Evolutionary conservation across 345 rosid species (phyloP), one percentile per base, ranked within the genome.

Genomic region (Lumnitzera littorea): DNA sequence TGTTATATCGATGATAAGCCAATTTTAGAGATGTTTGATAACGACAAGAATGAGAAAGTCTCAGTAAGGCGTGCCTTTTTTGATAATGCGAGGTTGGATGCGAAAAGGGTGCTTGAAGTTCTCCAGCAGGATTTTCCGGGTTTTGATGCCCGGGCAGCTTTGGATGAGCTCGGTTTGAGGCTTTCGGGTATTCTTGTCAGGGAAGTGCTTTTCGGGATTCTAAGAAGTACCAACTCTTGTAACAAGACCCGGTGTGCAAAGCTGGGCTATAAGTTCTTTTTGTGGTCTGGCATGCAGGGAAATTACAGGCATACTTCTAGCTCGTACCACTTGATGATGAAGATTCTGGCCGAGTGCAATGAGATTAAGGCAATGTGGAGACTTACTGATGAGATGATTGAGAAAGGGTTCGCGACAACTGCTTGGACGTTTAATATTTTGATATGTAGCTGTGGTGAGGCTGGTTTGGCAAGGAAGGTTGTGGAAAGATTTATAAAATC

Each of bases 331-430:
- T 74, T 78, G 78, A 81, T 89, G 67, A 82, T 92, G 96, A 82
- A 87, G 75, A 82, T 87, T 67, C 79, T 84, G 71, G 85, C 96
- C 2, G 83, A 82, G 16, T 83, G 94, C 56, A 89, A 80, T 14
- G 96, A 87, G 78, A 85, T 69, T 62, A 85, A 74, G 88, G 89
- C 96, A 59, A 92, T 92, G 91, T 85, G 96, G 95, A 84, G 91
- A 68, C 70, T 89, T 50, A 83, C 80, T 2, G 96, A 89, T 72
- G 96, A 89, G 75, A 92, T 89, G 98, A 74, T 74, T 29, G 76
- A 84, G 65, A 86, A 84, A 11, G 87, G 96, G 2, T 74, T 76
- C 53, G 87, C 85, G 36, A 74, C 81, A 14, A 87, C 98, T 5
- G 95, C 96, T 3, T 78, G 83, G 65, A 92, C 91, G 12, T 87